Conservation (phyloP, 2,329 filamentous ascomycete species). For the Aureobasidium sp. region DNA sequence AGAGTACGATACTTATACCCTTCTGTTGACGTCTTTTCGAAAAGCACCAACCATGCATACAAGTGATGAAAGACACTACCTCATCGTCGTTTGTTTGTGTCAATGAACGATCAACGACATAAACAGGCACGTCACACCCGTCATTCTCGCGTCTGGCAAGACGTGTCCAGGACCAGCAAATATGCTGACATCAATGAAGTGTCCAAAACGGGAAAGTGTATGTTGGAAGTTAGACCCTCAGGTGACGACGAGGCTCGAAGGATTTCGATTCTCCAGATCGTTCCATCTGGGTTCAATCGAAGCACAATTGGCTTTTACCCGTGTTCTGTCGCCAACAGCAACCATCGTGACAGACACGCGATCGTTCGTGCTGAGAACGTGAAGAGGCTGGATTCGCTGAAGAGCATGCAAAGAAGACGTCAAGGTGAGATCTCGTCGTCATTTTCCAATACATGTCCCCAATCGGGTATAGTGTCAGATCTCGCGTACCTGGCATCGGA, state of each 20-base stretch:
- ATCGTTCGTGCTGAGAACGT: not conserved
- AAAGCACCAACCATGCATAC: not conserved
- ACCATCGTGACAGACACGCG: not conserved
- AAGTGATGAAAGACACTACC: conserved; percentile 1
- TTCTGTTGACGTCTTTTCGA: not conserved
- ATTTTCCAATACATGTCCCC: conserved; percentile 2
- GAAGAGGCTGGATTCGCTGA: not conserved
- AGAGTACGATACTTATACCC: conserved; percentile 3
- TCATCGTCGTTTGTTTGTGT: conserved; percentile 9
- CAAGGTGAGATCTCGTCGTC: not conserved
- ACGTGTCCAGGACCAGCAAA: not conserved
- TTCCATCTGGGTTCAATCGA: not conserved
- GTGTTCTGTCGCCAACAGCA: not conserved
- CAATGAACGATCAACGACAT: not conserved
- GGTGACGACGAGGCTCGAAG: not conserved
- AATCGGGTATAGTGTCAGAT: conserved; percentile 7
- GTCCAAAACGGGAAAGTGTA: conserved; percentile 7
- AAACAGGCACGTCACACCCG: conserved; percentile 10
- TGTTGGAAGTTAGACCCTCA: not conserved
- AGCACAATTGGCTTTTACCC: conserved; percentile 1
- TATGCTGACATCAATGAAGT: conserved; percentile 16
- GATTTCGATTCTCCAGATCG: not conserved
- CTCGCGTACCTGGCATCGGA: not conserved
- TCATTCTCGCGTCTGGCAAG: conserved; percentile 6
- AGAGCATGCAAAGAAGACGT: not conserved